phyloP scores from a whole-genome alignment of 371 early-diverging fungal genomes.

The Sporodiniella umbellata region DNA sequence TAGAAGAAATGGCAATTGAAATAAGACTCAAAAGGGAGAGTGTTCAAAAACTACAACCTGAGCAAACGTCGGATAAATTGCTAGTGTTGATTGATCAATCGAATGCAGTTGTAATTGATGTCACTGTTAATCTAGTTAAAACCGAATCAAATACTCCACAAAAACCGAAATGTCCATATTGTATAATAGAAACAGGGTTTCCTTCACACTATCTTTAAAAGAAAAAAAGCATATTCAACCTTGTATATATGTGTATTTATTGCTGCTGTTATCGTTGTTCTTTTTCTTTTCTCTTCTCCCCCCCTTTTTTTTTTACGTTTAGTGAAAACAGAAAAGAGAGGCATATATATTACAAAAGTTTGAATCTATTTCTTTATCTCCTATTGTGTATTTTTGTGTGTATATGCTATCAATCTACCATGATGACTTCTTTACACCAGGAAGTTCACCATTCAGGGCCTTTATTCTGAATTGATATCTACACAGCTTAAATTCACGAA shows the following conservation, averaged over 20 bases:
- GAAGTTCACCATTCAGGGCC: conserved; percentile 79
- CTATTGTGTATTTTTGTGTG: background rate
- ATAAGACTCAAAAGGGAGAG: conserved; percentile 4
- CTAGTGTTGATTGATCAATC: conserved; percentile 12
- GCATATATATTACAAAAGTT: conserved; percentile 4
- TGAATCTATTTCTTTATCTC: background rate
- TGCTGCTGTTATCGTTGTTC: no score
- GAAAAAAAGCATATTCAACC: background rate
- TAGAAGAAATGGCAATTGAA: conserved; percentile 6
- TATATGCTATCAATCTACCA: conserved; percentile 54
- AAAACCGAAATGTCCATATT: conserved; percentile 15
- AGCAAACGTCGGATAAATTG: conserved; percentile 1
- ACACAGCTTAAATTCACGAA: conserved; percentile 77
- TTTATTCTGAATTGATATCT: conserved; percentile 82
- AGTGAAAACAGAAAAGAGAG: no score
- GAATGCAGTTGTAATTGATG: background rate
- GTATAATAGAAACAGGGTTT: conserved; percentile 18
- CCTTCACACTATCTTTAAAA: conserved; percentile 6
- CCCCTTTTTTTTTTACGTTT: no score
- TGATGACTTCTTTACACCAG: conserved; percentile 80
- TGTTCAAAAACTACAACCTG: background rate
- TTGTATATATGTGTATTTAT: background rate
- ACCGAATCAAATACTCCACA: background rate
- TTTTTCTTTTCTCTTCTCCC: background rate
- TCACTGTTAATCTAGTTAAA: conserved; percentile 2